Percentiles rank a stretch among this genome's conserved stretches.
These are phyloP conservation scores for Zasmidium angulare DNA, from an alignment of 2,329 filamentous ascomycete species.

Conservation along the genomic window DNA sequence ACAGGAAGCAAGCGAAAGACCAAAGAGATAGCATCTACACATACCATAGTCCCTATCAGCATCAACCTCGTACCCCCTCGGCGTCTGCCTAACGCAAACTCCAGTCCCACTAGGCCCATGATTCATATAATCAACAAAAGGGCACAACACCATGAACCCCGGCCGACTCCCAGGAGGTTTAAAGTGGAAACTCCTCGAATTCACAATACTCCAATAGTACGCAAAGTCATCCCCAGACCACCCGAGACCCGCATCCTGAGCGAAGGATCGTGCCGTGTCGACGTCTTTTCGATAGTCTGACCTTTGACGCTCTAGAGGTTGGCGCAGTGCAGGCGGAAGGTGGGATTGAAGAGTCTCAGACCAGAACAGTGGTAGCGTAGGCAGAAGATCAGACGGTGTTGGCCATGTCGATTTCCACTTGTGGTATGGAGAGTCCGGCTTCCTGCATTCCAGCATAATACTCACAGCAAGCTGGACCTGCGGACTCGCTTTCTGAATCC, in stretches of 20 bases:
- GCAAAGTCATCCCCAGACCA: slow-evolving; percentile 36
- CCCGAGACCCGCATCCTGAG: slow-evolving; percentile 2
- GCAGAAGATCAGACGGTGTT: slow-evolving; percentile 57
- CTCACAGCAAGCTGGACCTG: slow-evolving; percentile 69
- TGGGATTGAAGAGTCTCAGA: slow-evolving; percentile 40
- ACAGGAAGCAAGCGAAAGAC: neutral
- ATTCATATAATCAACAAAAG: slow-evolving; percentile 73
- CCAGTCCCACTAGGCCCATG: slow-evolving; percentile 42
- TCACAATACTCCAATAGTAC: slow-evolving; percentile 62
- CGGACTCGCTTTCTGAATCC: slow-evolving; percentile 23
- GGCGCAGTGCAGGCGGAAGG: slow-evolving; percentile 39
- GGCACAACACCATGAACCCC: slow-evolving; percentile 68
- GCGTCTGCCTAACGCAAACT: slow-evolving; percentile 54
- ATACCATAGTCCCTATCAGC: slow-evolving; percentile 52
- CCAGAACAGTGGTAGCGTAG: slow-evolving; percentile 60
- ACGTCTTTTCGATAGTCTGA: slow-evolving; percentile 31
- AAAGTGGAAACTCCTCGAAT: slow-evolving; percentile 62
- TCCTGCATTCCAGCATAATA: slow-evolving; percentile 20
- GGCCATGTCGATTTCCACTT: slow-evolving; percentile 55
- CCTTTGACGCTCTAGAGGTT: slow-evolving; percentile 31
- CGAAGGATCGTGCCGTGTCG: slow-evolving; percentile 11
- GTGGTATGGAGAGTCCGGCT: slow-evolving; percentile 7
- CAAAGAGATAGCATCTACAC: neutral
- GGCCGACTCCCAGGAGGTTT: slow-evolving; percentile 45
- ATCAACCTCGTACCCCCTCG: slow-evolving; percentile 55